These are phyloP conservation scores for Saturnispora diversa DNA, from an alignment of 805 yeast genomes.

Conservation along the genomic window DNA sequence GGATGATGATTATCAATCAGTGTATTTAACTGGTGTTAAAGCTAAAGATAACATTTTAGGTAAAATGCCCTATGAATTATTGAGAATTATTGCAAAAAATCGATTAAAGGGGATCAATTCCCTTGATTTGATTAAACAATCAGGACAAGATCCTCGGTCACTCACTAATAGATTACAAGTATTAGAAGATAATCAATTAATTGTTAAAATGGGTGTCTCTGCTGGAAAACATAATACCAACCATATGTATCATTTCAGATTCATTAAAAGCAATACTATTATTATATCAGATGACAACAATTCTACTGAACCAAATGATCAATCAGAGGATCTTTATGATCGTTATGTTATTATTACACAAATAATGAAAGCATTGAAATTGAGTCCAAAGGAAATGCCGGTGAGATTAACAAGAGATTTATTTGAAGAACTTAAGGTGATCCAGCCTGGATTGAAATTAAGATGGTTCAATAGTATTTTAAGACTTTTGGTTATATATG, in stretches of 20 bases:
- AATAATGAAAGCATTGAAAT: conserved; percentile 43
- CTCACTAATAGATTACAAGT: conserved; percentile 54
- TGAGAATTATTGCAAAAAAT: conserved; percentile 52
- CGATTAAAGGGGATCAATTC: conserved; percentile 54
- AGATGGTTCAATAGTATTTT: conserved; percentile 37
- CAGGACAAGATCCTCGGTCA: conserved; percentile 67
- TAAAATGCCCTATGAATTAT: conserved; percentile 43
- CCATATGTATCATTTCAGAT: conserved; percentile 44
- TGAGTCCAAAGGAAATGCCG: conserved; percentile 44
- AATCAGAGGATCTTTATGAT: conserved; percentile 11
- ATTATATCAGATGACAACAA: conserved; percentile 6
- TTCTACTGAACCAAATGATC: conserved; percentile 14
- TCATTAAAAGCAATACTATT: conserved; percentile 17
- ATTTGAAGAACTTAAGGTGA: conserved; percentile 49
- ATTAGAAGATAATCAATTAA: conserved; percentile 42
- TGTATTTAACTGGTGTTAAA: conserved; percentile 47
- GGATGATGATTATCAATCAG: conserved; percentile 49
- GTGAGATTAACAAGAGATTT: conserved; percentile 55
- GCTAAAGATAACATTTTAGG: conserved; percentile 48
- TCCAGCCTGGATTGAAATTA: conserved; percentile 29
- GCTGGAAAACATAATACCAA: conserved; percentile 46
- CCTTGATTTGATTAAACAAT: conserved; percentile 42
- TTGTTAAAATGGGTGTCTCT: conserved; percentile 33
- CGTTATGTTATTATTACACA: conserved; percentile 20
- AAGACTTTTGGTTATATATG: conserved; percentile 39